Evolutionary conservation across 2,329 filamentous ascomycete species (phyloP).

Genomic region (Mycocentrospora acerina): DNA sequence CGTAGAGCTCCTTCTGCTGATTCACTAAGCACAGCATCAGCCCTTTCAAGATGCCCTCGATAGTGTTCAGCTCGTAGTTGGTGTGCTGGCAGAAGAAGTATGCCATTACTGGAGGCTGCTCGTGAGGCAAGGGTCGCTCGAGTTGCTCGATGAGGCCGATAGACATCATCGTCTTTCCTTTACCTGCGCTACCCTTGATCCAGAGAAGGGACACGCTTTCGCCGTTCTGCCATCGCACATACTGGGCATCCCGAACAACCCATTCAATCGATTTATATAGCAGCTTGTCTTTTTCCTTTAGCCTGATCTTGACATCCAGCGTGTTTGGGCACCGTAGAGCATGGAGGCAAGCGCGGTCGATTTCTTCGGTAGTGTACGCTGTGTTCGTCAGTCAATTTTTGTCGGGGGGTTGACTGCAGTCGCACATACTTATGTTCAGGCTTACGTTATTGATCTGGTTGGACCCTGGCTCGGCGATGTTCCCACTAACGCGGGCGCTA

Average conservation of each 20-base stretch:
- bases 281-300: constrained; percentile 4
- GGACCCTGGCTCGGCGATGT: too few relatives aligned
- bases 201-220: constrained; percentile 2
- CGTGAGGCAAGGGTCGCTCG: too few relatives aligned
- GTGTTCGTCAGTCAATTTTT: too few relatives aligned
- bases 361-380: too few relatives aligned
- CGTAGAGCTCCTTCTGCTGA: neutral
- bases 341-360: too few relatives aligned
- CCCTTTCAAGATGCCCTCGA: constrained; percentile 1
- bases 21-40: constrained; percentile 1
- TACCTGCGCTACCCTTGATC: constrained; percentile 1
- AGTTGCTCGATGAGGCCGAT: constrained; percentile 1
- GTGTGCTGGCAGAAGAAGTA: constrained; percentile 6
- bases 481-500: too few relatives aligned
- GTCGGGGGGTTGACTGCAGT: too few relatives aligned
- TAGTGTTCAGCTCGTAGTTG: constrained; percentile 2
- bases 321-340: constrained; percentile 2
- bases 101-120: neutral
- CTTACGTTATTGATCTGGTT: too few relatives aligned
- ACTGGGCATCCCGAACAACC: neutral
- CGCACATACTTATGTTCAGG: too few relatives aligned
- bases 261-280: neutral
- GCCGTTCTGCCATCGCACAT: neutral
- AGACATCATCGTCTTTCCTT: constrained; percentile 4
- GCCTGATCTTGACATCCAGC: neutral